These are phyloP conservation scores for Cucurbita maxima DNA, from an alignment of 306 rosid genomes.

Conservation along the genomic window DNA sequence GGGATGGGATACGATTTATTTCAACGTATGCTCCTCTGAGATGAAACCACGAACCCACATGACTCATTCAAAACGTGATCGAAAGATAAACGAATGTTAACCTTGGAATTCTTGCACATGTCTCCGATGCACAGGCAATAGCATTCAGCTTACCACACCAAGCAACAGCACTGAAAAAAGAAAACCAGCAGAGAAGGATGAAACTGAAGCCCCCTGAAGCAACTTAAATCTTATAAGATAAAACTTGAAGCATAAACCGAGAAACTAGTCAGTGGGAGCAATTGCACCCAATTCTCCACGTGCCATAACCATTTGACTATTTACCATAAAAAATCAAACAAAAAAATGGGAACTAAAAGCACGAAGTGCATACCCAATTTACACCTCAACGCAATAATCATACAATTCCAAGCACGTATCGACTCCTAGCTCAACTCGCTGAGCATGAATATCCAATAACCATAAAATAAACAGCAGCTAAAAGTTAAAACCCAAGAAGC, in stretches of 20 bases:
- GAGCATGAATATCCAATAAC: background rate
- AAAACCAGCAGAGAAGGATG: background rate
- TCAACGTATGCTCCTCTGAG: background rate
- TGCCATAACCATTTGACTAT: background rate
- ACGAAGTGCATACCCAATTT: background rate
- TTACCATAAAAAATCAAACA: no score
- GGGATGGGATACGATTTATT: background rate
- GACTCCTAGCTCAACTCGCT: background rate
- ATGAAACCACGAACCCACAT: background rate
- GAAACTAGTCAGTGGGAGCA: background rate
- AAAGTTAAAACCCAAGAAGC: background rate
- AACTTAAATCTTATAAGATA: background rate
- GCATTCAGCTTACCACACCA: constrained; percentile 98
- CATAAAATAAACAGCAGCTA: background rate
- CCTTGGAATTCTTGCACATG: constrained; percentile 95
- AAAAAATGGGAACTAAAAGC: no score
- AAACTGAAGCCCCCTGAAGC: background rate
- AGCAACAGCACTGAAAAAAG: constrained; percentile 66
- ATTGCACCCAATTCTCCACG: background rate
- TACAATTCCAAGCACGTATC: background rate
- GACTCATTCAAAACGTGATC: background rate
- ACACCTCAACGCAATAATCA: background rate
- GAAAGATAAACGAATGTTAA: constrained; percentile 15
- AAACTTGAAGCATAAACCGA: background rate
- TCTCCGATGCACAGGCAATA: constrained; percentile 91